Base-by-base conservation (phyloP, 2,329 filamentous ascomycete species). In the Verticillium albo-atrum region DNA sequence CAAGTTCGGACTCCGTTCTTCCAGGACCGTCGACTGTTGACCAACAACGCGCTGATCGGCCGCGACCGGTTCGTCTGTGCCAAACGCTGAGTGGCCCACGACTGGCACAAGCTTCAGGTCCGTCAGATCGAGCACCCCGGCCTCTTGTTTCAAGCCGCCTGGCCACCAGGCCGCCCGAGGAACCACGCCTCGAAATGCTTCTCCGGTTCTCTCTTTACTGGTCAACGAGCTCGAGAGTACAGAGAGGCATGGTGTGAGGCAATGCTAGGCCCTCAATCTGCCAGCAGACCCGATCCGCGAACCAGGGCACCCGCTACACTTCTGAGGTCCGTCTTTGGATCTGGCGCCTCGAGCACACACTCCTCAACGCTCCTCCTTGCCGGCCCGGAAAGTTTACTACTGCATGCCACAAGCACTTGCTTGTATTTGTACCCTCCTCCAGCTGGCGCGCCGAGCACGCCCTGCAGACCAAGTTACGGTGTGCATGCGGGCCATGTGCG, bases 41-140 rank as follows among this genome's bases (percentile, higher is more conserved):
- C 42, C 42, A 47, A 47, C 42, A 47, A 47, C 42, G 42, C 42
- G 25, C 42, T 47, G 42, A 47, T 47, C 42, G 42, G 42, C 42
- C 42, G 20, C 54, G 54, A 47, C 27, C 54, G 20, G 52, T 54
- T 54, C 52, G 27, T 54, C 52, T 32, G 27, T 32, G 30, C 30
- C 52, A 54, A 15, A 42, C 32, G 52, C 52, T 54, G 52, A 54
- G 30, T 54, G 52, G 52, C n/a, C 52, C 52, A 32, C 28, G 30
- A n/a, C 34, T n/a, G 35, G 42, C 54, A 56, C 54, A 56, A 56
- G 54, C 54, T 56, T 56, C 54, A 47, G 25, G 54, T 56, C 54
- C 54, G 54, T 47, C 34, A 42, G 32, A 37, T 47, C 20, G 42
- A 47, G 42, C 20, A 47, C 42, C 42, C 42, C 20, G 42, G 42